A percentile compares a stretch with the other conserved stretches of the same genome.
These are phyloP conservation scores for Diospyros kaki DNA, from an alignment of 148 eudicot genomes.

Conservation along the genomic window DNA sequence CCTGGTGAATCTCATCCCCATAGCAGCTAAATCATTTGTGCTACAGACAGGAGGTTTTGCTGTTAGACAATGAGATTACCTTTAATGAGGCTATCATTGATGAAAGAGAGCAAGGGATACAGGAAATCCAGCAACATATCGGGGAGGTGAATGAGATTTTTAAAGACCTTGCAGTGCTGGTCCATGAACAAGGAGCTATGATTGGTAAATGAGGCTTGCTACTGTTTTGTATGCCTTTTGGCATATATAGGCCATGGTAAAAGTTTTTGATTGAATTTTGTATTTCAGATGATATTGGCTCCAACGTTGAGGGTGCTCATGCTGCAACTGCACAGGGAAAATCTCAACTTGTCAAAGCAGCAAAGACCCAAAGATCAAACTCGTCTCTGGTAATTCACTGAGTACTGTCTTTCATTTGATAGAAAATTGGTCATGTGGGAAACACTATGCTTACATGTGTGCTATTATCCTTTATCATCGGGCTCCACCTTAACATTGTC, in stretches of 20 bases:
- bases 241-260: not conserved
- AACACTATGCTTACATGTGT: no score
- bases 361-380: conserved; percentile 82
- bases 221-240: not conserved
- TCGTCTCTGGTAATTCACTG: conserved; percentile 68
- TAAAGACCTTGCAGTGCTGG: conserved; percentile 30
- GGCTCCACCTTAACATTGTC: not conserved
- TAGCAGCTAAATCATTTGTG: conserved; percentile 5
- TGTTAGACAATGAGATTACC: conserved; percentile 25
- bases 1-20: not conserved
- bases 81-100: conserved; percentile 25
- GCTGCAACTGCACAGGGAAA: conserved; percentile 75
- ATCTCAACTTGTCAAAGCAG: conserved; percentile 77
- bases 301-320: conserved; percentile 67
- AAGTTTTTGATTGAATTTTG: not conserved
- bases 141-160: conserved; percentile 31
- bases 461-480: not conserved
- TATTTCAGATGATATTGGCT: conserved; percentile 70
- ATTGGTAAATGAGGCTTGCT: conserved; percentile 16
- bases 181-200: conserved; percentile 25
- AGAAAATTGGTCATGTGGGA: no score
- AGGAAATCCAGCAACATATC: conserved; percentile 27
- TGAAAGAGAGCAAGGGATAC: conserved; percentile 28
- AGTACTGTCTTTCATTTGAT: no score
- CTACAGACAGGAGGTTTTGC: conserved; percentile 22